These are phyloP conservation scores for Cyclotella atomus DNA, from an alignment of 108 stramenopile genomes.

Conservation along the genomic window DNA sequence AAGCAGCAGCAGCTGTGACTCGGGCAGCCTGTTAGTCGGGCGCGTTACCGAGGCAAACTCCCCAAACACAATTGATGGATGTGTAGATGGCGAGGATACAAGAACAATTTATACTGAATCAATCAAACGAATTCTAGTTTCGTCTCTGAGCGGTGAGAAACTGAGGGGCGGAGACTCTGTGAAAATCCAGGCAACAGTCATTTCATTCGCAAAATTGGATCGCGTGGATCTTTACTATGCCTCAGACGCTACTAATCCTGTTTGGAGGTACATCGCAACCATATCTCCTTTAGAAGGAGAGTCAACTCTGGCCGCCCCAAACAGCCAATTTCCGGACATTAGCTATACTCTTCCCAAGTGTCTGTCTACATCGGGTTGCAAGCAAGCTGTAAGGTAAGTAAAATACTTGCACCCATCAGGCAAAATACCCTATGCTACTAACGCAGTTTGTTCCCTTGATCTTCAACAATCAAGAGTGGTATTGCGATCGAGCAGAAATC, in stretches of 20 bases:
- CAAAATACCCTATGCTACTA: background rate
- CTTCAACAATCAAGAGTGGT: conserved; percentile 4
- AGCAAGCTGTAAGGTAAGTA: conserved; percentile 26
- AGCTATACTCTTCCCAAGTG: conserved; percentile 24
- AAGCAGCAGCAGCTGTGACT: conserved; percentile 22
- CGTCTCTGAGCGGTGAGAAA: conserved; percentile 8
- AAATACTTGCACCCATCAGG: no score
- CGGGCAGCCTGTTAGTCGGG: conserved; percentile 3
- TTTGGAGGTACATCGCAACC: conserved; percentile 25
- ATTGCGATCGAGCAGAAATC: conserved; percentile 12
- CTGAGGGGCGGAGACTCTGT: conserved; percentile 24
- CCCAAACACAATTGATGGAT: conserved; percentile 37
- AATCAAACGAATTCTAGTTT: conserved; percentile 18
- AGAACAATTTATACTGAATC: conserved; percentile 10
- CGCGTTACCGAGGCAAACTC: conserved; percentile 7
- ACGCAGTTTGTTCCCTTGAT: background rate
- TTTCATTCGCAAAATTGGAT: conserved; percentile 8
- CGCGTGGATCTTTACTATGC: conserved; percentile 37
- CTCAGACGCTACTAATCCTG: conserved; percentile 7
- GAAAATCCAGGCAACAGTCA: conserved; percentile 21
- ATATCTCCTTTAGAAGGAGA: conserved; percentile 16
- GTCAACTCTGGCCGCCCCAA: background rate
- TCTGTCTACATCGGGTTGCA: background rate
- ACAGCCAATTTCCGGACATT: background rate
- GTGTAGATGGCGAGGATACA: conserved; percentile 11